Evolutionary conservation across 148 eudicot species (phyloP), one percentile per base, ranked within the genome.

Genomic region (Vaccinium corymbosum): DNA sequence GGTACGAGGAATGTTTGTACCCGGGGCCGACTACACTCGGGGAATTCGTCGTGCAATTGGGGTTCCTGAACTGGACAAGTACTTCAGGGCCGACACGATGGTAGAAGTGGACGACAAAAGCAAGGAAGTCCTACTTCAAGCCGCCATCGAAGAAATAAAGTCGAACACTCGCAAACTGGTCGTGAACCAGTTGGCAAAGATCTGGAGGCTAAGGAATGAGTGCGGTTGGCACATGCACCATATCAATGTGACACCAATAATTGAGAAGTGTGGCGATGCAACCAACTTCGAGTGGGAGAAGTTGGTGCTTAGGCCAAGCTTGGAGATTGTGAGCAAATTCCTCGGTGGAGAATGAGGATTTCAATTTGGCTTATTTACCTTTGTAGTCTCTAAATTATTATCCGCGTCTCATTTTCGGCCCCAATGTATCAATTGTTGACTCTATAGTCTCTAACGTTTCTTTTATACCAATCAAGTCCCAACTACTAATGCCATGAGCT

Each of bases 31-130:
- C 70, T 81, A 87, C 83, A 76, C 85, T 1, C 57, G 77, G 48
- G 90, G 88, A 1, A 84, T 88, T 13, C 80, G 85, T 5, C 76
- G 90, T 0, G 80, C 90, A 4, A 86, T 88, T 11, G 90, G 90
- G 7, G 86, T 84, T 1, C 86, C 83, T 0, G 90, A 86, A 70
- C 1, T 88, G 74, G 85, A 88, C 49, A 52, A 70, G n/a, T 88
- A 76, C 50, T 84, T 78, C 38, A 15, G 14, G 3, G 76, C 25
- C 5, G 87, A 79, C n/a, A 13, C 1, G 51, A 14, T 1, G 8
- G 20, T 17, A 7, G 16, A 78, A 12, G 1, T 80, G 71, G 84
- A 85, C 51, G 25, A 70, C 52, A 27, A 15, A 2, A 32, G 3
- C 56, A 87, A 51, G 50, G 59, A 48, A 12, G 17, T 3, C 22